Base-by-base conservation (phyloP, 2,329 filamentous ascomycete species). In the Verruconis gallopava region DNA sequence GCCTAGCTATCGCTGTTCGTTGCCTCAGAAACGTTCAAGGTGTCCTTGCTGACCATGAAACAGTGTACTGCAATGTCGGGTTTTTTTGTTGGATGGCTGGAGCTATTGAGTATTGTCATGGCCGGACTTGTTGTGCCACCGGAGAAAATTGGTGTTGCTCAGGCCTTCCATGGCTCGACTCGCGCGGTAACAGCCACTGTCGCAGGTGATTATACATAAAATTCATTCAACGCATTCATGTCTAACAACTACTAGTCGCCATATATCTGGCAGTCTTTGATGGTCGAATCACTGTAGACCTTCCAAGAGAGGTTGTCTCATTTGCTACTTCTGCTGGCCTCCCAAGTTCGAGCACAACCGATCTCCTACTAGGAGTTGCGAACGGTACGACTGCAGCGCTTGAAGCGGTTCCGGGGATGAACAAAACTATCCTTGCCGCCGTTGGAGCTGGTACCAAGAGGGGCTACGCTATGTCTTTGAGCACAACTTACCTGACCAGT, bases 101-200 rank as follows among this genome's bases (percentile, higher is more conserved):
- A 30, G 25, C 25, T 30, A 9, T 9, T 30, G 9, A n/a, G 9
- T n/a, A 30, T 30, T 30, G 9, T 30, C 25, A n/a, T 30, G 6
- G 25, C 25, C n/a, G 25, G 25, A 30, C 25, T 30, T n/a, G 25
- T 30, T n/a, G 25, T 30, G n/a, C 25, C 25, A 30, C 25, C 25
- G 25, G n/a, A 66, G 46, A 65, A 68, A 45, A 67, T 68, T 33
- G 65, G 66, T 12, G 55, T 67, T 13, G 65, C 51, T 41, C 62
- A 47, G 4, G 65, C 65, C 13, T 57, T 66, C 18, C 60, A 68
- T 22, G 64, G 65, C 11, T 64, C 60, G n/a, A 9, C 11, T 15
- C 33, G 33, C 12, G 33, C 33, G 6, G 33, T 36, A 9, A 15
- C 12, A 9, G 6, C 12, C 33, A 36, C 6, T 18, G 17, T 36